Conservation (phyloP, 768 basidiomycete species). For the Podaxis carcinomalis region DNA sequence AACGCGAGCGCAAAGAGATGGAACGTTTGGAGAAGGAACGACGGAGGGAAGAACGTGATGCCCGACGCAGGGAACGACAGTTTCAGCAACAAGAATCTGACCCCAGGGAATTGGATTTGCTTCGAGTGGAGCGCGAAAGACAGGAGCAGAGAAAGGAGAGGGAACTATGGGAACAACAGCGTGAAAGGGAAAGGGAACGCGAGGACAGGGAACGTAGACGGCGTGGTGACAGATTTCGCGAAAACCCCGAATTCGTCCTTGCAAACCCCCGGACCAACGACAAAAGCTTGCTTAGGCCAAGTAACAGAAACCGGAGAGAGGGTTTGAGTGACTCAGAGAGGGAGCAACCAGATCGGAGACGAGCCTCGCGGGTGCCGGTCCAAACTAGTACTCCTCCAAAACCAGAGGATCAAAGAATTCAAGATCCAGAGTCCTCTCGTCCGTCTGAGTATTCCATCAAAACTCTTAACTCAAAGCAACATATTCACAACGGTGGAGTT, state of each 20-base stretch:
- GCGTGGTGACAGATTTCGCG: background rate
- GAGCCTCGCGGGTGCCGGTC: background rate
- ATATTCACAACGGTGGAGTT: background rate
- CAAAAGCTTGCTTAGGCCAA: background rate
- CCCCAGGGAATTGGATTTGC: conserved; percentile 1
- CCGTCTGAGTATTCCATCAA: background rate
- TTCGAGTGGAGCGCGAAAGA: conserved; percentile 12
- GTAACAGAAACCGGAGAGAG: background rate
- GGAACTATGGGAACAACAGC: conserved; percentile 3
- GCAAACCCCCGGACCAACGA: background rate
- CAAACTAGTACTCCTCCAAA: background rate
- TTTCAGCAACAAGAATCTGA: conserved; percentile 8
- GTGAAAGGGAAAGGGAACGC: conserved; percentile 12
- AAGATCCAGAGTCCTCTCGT: background rate
- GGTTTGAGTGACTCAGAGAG: conserved; percentile 10
- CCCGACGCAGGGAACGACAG: conserved; percentile 12
- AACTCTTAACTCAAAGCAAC: background rate
- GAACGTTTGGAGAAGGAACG: conserved; percentile 14
- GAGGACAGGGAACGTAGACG: conserved; percentile 10
- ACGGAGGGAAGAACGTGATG: conserved; percentile 13
- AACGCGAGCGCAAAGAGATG: conserved; percentile 12
- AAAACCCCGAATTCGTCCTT: background rate
- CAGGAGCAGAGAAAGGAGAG: conserved; percentile 10
- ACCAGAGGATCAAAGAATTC: background rate
- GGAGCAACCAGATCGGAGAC: conserved; percentile 1